These are phyloP conservation scores for Parietichytrium sp. DNA, from an alignment of 108 stramenopile species.

Conservation along the genomic window DNA sequence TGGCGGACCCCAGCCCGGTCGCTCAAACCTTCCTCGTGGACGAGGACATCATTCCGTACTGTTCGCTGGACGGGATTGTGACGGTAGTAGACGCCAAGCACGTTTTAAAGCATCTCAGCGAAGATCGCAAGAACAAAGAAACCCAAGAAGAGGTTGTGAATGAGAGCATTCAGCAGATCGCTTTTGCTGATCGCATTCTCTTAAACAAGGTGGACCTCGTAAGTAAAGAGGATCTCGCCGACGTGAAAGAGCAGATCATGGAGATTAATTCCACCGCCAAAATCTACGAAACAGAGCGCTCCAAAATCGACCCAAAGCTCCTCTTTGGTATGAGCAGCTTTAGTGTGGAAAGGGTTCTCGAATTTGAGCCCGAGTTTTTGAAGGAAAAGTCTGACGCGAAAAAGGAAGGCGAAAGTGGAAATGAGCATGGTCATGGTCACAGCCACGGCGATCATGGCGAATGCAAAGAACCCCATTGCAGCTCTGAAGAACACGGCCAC, in stretches of 20 bases:
- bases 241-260: constrained; percentile 57
- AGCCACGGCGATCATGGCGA: neutral
- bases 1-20: constrained; percentile 91
- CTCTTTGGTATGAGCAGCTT: constrained; percentile 81
- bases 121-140: constrained; percentile 72
- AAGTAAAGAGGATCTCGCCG: constrained; percentile 11
- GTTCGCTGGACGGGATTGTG: constrained; percentile 81
- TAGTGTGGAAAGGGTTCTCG: constrained; percentile 71
- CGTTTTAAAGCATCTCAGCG: constrained; percentile 49
- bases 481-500: neutral
- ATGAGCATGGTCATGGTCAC: neutral
- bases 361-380: constrained; percentile 80
- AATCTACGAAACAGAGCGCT: constrained; percentile 68
- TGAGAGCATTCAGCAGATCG: constrained; percentile 91
- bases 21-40: constrained; percentile 92
- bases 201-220: constrained; percentile 64
- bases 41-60: constrained; percentile 69
- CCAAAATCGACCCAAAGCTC: constrained; percentile 75
- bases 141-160: constrained; percentile 74
- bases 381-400: constrained; percentile 12
- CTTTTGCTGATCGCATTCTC: constrained; percentile 68
- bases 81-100: constrained; percentile 91
- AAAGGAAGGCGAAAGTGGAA: neutral
- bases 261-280: constrained; percentile 82
- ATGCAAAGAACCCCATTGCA: neutral